A percentile compares a stretch with the other conserved stretches of the same genome.
These are phyloP conservation scores for Monilinia fructicola DNA, from an alignment of 2,329 filamentous ascomycete genomes.

Conservation along the genomic window DNA sequence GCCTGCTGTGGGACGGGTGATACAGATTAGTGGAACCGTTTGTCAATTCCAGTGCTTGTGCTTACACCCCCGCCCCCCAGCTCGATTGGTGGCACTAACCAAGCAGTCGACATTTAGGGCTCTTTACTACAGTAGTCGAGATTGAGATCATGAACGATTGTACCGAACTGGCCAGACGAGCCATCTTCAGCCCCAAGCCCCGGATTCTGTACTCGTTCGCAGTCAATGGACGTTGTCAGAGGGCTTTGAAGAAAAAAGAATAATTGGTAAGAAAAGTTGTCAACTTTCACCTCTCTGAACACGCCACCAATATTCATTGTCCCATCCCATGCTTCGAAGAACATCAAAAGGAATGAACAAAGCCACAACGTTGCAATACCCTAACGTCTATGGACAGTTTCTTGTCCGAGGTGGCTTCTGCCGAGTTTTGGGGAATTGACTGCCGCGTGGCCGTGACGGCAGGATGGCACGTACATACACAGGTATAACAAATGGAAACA, in stretches of 20 bases:
- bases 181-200: slow-evolving; percentile 23
- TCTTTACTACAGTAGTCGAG: slow-evolving; percentile 13
- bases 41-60: neutral
- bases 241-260: slow-evolving; percentile 4
- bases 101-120: slow-evolving; percentile 19
- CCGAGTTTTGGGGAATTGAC: slow-evolving; percentile 12
- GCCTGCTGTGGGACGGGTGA: slow-evolving; percentile 10
- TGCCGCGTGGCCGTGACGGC: slow-evolving; percentile 16
- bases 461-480: neutral
- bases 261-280: slow-evolving; percentile 5
- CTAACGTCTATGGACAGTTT: slow-evolving; percentile 15
- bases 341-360: slow-evolving; percentile 8
- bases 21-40: slow-evolving; percentile 18
- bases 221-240: neutral
- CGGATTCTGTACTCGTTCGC: neutral
- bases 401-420: slow-evolving; percentile 14
- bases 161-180: slow-evolving; percentile 20
- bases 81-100: slow-evolving; percentile 8
- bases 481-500: slow-evolving; percentile 4
- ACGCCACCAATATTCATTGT: slow-evolving; percentile 23
- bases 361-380: slow-evolving; percentile 19
- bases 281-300: slow-evolving; percentile 2
- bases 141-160: neutral
- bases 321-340: neutral
- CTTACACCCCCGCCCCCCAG: slow-evolving; percentile 7